A percentile compares a stretch with the other conserved stretches of the same genome.
Conservation (phyloP, 2,329 filamentous ascomycete species). For the Cytospora chrysosperma region DNA sequence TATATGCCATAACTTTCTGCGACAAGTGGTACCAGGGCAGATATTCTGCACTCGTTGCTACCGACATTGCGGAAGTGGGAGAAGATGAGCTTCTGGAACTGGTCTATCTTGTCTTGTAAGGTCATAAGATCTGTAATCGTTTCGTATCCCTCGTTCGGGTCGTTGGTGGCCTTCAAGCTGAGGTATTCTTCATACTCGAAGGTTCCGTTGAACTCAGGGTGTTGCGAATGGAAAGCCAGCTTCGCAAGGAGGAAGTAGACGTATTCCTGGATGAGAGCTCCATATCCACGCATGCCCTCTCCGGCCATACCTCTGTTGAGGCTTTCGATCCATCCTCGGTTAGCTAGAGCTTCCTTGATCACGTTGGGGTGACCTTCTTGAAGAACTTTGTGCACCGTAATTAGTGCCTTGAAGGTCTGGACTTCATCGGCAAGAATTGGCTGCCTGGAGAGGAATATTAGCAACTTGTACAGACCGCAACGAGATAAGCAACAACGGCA, state of each 20-base stretch:
- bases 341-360: slow-evolving; percentile 82
- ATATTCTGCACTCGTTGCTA: slow-evolving; percentile 96
- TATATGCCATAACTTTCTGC: slow-evolving; percentile 99
- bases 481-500: neutral
- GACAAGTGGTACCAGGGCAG: slow-evolving; percentile 86
- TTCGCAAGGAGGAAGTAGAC: slow-evolving; percentile 94
- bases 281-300: slow-evolving; percentile 87
- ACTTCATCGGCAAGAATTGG: slow-evolving; percentile 98
- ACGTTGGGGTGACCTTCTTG: slow-evolving; percentile 93
- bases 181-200: slow-evolving; percentile 99
- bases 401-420: slow-evolving; percentile 97
- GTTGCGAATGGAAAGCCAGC: slow-evolving; percentile 92
- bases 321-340: slow-evolving; percentile 89
- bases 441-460: slow-evolving; percentile 57
- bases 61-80: slow-evolving; percentile 88
- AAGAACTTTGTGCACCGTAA: slow-evolving; percentile 95
- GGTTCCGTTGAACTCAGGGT: slow-evolving; percentile 96
- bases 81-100: slow-evolving; percentile 98
- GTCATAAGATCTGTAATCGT: slow-evolving; percentile 96
- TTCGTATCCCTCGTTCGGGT: slow-evolving; percentile 96
- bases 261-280: slow-evolving; percentile 91
- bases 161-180: slow-evolving; percentile 95
- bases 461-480: neutral
- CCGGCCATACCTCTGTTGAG: slow-evolving; percentile 79
- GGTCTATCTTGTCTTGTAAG: slow-evolving; percentile 96